A percentile compares a stretch with the other conserved stretches of the same genome.
phyloP scores from a whole-genome alignment of 352 stramenopile genomes.

The Lagenidium giganteum region DNA sequence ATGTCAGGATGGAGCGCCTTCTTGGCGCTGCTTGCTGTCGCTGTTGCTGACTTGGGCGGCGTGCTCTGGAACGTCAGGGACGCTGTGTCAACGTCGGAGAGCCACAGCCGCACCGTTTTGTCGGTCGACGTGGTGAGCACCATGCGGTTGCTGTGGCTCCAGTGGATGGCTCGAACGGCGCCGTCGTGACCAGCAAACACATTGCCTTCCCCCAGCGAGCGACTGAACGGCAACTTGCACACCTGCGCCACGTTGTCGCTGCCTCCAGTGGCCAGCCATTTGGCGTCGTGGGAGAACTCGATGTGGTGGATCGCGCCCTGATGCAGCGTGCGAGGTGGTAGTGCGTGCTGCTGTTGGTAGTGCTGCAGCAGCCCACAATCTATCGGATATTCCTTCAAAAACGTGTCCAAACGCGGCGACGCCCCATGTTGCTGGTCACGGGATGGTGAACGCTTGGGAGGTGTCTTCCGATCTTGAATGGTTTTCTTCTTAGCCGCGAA shows the following conservation, averaged over 20 bases:
- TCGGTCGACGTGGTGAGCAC: slow-evolving; percentile 65
- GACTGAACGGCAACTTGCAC: slow-evolving; percentile 65
- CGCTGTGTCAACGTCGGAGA: slow-evolving; percentile 47
- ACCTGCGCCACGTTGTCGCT: slow-evolving; percentile 59
- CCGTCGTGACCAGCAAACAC: slow-evolving; percentile 70
- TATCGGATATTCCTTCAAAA: slow-evolving; percentile 70
- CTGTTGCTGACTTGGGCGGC: slow-evolving; percentile 21
- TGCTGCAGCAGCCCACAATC: slow-evolving; percentile 51
- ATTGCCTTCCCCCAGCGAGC: slow-evolving; percentile 58
- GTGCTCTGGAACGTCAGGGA: slow-evolving; percentile 48
- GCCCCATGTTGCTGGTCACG: no score
- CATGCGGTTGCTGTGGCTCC: slow-evolving; percentile 71
- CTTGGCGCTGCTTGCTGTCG: slow-evolving; percentile 35
- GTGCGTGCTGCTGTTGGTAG: slow-evolving; percentile 46
- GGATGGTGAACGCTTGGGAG: no score
- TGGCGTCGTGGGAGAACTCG: slow-evolving; percentile 76
- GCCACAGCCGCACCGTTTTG: slow-evolving; percentile 66
- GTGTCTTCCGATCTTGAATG: slow-evolving; percentile 21
- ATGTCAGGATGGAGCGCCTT: slow-evolving; percentile 50
- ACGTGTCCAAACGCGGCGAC: slow-evolving; percentile 25
- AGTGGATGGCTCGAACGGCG: slow-evolving; percentile 55
- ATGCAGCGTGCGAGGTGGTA: slow-evolving; percentile 52
- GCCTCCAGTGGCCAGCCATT: slow-evolving; percentile 61
- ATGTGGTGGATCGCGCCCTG: slow-evolving; percentile 63
- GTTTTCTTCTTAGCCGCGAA: slow-evolving; percentile 22